Conservation (phyloP, 2,329 filamentous ascomycete species). For the Fusarium vanettenii region DNA sequence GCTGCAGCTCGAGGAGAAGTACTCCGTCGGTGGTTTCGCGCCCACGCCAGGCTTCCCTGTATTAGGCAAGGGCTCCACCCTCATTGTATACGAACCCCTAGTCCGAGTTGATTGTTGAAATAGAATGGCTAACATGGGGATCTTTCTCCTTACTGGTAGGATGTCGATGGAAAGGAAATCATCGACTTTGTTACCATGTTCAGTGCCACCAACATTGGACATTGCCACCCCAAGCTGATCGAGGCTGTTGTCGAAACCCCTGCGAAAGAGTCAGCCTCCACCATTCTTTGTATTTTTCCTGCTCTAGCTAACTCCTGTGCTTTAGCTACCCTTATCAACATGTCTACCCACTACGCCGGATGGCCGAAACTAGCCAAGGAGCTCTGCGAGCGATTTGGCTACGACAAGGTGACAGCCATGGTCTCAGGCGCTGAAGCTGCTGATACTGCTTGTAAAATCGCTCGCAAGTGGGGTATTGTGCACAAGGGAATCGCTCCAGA, state of each 20-base stretch:
- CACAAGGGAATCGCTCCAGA: slow-evolving; percentile 18
- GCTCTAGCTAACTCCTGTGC: not conserved
- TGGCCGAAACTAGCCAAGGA: slow-evolving; percentile 26
- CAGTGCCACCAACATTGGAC: slow-evolving; percentile 23
- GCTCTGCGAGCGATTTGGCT: slow-evolving; percentile 23
- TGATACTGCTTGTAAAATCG: slow-evolving; percentile 32
- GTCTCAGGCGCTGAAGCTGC: slow-evolving; percentile 31
- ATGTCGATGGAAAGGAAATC: slow-evolving; percentile 20
- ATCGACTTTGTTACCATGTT: slow-evolving; percentile 28
- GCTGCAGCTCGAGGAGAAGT: slow-evolving; percentile 16
- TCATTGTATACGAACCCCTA: slow-evolving; percentile 4
- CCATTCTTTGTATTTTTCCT: too few relatives aligned
- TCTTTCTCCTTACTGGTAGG: not conserved
- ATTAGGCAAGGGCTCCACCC: slow-evolving; percentile 20
- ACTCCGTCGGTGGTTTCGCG: slow-evolving; percentile 18
- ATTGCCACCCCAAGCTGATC: slow-evolving; percentile 21
- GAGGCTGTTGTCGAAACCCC: slow-evolving; percentile 10
- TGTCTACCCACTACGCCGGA: slow-evolving; percentile 10
- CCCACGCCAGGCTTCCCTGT: slow-evolving; percentile 18
- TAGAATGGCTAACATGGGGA: not conserved
- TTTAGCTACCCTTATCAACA: slow-evolving; percentile 25
- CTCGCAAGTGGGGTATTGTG: slow-evolving; percentile 29
- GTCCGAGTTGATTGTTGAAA: not conserved
- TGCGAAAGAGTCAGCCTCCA: slow-evolving; percentile 5
- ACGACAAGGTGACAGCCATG: slow-evolving; percentile 30